Evolutionary conservation across 2,329 filamentous ascomycete species (phyloP), one percentile per base, ranked within the genome.

Genomic region (Sporothrix globosa): DNA sequence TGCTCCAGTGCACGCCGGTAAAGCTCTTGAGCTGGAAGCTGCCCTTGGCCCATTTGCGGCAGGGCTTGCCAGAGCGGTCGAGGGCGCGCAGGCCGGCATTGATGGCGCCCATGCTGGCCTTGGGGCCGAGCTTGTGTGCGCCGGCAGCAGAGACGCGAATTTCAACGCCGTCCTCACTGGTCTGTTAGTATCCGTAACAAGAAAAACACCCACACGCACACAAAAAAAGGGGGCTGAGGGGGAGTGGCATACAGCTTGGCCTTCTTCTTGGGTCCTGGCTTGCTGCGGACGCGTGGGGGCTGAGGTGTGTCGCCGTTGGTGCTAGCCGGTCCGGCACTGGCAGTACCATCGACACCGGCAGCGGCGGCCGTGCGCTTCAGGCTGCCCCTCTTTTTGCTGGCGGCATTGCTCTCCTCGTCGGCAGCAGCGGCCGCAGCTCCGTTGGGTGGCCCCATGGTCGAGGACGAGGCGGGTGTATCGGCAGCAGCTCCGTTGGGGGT

Each of bases 251-350:
- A 97, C 95, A 97, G 82, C 85, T 91, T 90, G 74, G 92, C 90
- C 83, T 96, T 97, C 88, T 97, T 97, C 87, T 97, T 98, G 0
- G 95, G 95, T 7, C 95, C 95, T 7, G 96, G 95, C 83, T 97
- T 96, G 78, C 91, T 91, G 78, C 92, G 85, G 69, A 90, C 84
- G 80, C 92, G 93, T n/a, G 90, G 84, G 34, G 70, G 68, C 11
- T 52, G 41, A 0, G 70, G 54, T 21, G 83, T 84, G 73, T 94
- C 92, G 60, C 76, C 82, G 80, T 76, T 79, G 82, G 80, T 73
- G 63, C 75, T 81, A 83, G 60, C 72, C 0, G 72, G 72, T 2
- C 71, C 72, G 41, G 39, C 61, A 56, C 70, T 71, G 34, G 60
- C 76, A 72, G 81, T 81, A 77, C 88, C 84, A 81, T 91, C 91